A percentile compares a stretch with the other conserved stretches of the same genome.
These are phyloP conservation scores for Ustilago sp. DNA, from an alignment of 1,284 basidiomycete genomes.

Conservation along the genomic window DNA sequence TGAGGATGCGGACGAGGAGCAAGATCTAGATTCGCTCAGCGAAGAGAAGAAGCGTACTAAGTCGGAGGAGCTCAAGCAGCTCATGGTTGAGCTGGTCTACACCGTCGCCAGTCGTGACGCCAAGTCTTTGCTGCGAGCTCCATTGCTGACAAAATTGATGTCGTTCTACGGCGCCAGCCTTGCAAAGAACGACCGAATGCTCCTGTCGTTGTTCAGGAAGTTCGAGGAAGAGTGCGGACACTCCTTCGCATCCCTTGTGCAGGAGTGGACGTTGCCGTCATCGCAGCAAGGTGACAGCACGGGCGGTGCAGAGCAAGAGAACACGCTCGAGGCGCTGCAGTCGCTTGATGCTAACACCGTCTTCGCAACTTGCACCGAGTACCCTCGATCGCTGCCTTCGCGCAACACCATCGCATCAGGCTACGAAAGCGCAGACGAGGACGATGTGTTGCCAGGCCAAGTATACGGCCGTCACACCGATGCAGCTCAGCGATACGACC, in stretches of 20 bases:
- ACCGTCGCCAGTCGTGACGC: slow-evolving; percentile 80
- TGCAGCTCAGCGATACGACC: slow-evolving; percentile 76
- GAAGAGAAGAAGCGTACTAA: slow-evolving; percentile 7
- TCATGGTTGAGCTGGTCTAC: slow-evolving; percentile 74
- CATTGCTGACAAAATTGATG: slow-evolving; percentile 81
- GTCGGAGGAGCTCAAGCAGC: slow-evolving; percentile 22
- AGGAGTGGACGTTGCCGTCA: slow-evolving; percentile 36
- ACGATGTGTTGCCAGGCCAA: slow-evolving; percentile 18
- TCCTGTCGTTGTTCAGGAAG: slow-evolving; percentile 80
- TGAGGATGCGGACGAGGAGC: slow-evolving; percentile 54
- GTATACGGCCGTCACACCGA: slow-evolving; percentile 41
- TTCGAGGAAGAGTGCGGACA: slow-evolving; percentile 81
- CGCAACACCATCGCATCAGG: slow-evolving; percentile 26
- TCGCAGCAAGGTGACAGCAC: slow-evolving; percentile 10
- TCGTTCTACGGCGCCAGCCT: slow-evolving; percentile 80
- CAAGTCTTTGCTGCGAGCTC: slow-evolving; percentile 82
- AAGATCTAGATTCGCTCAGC: slow-evolving; percentile 45
- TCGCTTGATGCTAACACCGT: slow-evolving; percentile 79
- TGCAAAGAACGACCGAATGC: slow-evolving; percentile 75
- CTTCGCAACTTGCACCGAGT: slow-evolving; percentile 80
- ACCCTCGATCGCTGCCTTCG: slow-evolving; percentile 72
- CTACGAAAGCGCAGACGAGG: slow-evolving; percentile 11
- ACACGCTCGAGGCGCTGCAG: slow-evolving; percentile 76
- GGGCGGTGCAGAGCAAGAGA: neutral
- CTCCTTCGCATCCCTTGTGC: slow-evolving; percentile 71